Percentiles rank a stretch among this genome's conserved stretches.
These are phyloP conservation scores for Pleurotus salmoneostramineus DNA, from an alignment of 768 basidiomycete species.

Conservation along the genomic window DNA sequence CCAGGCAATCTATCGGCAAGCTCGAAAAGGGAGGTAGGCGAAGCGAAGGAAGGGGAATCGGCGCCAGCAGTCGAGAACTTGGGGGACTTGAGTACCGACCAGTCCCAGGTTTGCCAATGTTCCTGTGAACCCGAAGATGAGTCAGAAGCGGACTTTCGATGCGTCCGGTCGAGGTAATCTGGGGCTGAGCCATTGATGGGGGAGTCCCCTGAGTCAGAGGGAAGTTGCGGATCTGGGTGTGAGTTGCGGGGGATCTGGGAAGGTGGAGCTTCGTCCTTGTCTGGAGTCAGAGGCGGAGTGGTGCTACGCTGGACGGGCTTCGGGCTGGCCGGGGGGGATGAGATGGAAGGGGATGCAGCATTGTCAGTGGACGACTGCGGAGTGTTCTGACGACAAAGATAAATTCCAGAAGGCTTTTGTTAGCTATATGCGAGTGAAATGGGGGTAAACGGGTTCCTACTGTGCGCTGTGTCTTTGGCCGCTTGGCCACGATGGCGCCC, in stretches of 20 bases:
- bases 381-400: background rate
- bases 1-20: background rate
- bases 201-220: constrained; percentile 5
- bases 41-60: background rate
- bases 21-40: background rate
- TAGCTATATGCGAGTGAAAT: background rate
- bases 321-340: constrained; percentile 23
- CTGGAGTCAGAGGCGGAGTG: constrained; percentile 31
- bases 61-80: constrained; percentile 18
- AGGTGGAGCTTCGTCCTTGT: constrained; percentile 21
- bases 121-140: constrained; percentile 8
- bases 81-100: constrained; percentile 35
- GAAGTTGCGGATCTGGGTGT: background rate
- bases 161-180: constrained; percentile 3
- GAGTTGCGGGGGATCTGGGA: background rate
- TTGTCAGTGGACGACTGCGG: constrained; percentile 4
- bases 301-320: constrained; percentile 18
- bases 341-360: constrained; percentile 16
- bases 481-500: constrained; percentile 14
- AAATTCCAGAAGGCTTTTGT: background rate
- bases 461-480: constrained; percentile 13
- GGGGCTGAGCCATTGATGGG: background rate
- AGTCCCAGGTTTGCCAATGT: constrained; percentile 39
- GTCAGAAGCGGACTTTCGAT: constrained; percentile 2
- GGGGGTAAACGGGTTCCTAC: constrained; percentile 10